Base-by-base conservation (phyloP, 2,329 filamentous ascomycete genomes). In the Aureobasidium sp. region DNA sequence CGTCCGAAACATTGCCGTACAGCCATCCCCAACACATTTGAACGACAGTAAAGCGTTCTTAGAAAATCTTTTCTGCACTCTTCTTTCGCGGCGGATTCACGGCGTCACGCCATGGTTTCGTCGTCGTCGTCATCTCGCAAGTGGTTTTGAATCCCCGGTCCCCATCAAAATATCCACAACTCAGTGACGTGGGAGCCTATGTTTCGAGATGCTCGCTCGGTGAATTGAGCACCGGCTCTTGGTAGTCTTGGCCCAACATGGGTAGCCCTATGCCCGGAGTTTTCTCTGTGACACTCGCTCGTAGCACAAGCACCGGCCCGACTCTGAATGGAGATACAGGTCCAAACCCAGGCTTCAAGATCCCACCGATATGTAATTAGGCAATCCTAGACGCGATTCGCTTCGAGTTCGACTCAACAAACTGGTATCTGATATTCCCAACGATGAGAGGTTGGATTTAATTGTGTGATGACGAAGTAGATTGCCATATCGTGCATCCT, bases 1-100 rank as follows among this genome's bases (percentile, higher is more conserved):
- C 55, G 55, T 59, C 57, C 57, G 57, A 51, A 60, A 60, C 57
- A 60, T 51, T 51, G 57, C 57, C 57, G 57, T 46, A 60, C 36
- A 46, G 43, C 57, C 57, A 51, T 41, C 46, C 57, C 57, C 57
- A 60, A 60, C 57, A 60, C 57, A 51, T 29, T 60, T 43, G 13
- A 37, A 50, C 24, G 46, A 51, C 26, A 51, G 34, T 7, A 24
- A 36, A 43, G 46, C 57, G 57, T 51, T 60, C 57, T 34, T 7
- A 13, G 29, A 51, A 60, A 60, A 50, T 43, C 36, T 34, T 43
- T 43, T 43, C 27, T 60, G 24, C 57, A 34, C 43, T 51, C 43
- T 51, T 34, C 51, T 60, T 51, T 51, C 57, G 27, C 57, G 57
- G 57, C 57, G 57, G n/a, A 60, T 60, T 51, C 46, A 60, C 57